phyloP scores from a whole-genome alignment of 768 basidiomycete species.

The Trametes cingulata region DNA sequence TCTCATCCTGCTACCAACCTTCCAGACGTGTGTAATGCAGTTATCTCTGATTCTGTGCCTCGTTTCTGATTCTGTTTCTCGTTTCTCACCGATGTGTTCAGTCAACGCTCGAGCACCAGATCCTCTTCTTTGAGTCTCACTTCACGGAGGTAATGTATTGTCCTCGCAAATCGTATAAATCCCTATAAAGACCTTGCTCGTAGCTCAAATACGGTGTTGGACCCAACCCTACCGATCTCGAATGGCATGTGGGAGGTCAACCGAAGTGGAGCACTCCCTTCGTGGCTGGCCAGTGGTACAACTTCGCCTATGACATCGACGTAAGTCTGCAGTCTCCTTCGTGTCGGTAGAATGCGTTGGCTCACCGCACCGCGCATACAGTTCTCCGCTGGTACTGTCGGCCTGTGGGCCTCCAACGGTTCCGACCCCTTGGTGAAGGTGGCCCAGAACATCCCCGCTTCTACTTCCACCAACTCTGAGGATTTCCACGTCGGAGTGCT shows the following conservation, averaged over 20 bases:
- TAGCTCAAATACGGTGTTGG: constrained; percentile 60
- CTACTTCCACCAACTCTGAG: constrained; percentile 57
- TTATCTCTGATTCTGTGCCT: not conserved
- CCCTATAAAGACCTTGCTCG: not conserved
- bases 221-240: constrained; percentile 48
- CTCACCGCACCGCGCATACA: constrained; percentile 23
- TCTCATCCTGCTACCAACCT: constrained; percentile 49
- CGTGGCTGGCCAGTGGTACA: constrained; percentile 57
- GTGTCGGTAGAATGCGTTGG: not conserved
- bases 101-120: constrained; percentile 60
- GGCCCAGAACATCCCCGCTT: constrained; percentile 45
- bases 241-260: constrained; percentile 51
- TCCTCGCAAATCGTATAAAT: too few species aligned
- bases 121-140: constrained; percentile 63
- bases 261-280: constrained; percentile 54
- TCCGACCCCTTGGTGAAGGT: constrained; percentile 50
- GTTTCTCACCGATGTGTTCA: too few species aligned
- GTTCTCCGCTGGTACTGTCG: constrained; percentile 55
- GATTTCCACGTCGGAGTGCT: constrained; percentile 66
- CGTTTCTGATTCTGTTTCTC: not conserved
- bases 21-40: constrained; percentile 42
- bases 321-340: constrained; percentile 34
- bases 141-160: constrained; percentile 54
- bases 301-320: constrained; percentile 68
- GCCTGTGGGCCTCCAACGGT: constrained; percentile 59